Conservation (phyloP, 345 rosid genomes). For the Hypericum perforatum region DNA sequence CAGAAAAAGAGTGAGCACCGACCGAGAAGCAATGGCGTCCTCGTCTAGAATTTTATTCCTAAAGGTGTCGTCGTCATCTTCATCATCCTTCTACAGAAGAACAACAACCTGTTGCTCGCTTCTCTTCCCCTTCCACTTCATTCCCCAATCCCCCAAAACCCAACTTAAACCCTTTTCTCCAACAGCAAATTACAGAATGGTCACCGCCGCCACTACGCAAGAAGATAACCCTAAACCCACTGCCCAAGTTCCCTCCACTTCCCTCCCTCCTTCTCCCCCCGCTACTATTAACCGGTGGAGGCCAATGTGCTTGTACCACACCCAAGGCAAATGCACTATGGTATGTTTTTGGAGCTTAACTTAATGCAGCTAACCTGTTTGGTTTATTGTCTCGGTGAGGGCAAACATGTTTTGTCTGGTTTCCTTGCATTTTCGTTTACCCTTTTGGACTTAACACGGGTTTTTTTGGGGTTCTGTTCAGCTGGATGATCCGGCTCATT, state of each 20-base stretch:
- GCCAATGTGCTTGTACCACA: conserved; percentile 75
- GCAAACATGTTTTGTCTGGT: neutral
- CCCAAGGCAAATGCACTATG: conserved; percentile 78
- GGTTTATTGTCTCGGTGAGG: neutral
- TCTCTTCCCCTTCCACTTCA: conserved; percentile 9
- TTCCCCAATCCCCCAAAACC: conserved; percentile 5
- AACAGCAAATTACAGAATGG: conserved; percentile 1
- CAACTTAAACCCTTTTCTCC: conserved; percentile 6
- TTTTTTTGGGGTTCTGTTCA: conserved; percentile 17
- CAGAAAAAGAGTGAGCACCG: no score
- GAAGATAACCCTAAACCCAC: neutral
- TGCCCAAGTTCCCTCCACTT: conserved; percentile 8
- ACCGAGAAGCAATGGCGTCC: no score
- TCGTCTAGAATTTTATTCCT: no score
- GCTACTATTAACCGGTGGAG: conserved; percentile 33
- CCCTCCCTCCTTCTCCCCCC: conserved; percentile 21
- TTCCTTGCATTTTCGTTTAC: no score
- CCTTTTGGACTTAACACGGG: neutral
- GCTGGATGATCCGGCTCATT: conserved; percentile 64
- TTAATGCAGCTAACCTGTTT: no score
- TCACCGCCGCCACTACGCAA: conserved; percentile 6
- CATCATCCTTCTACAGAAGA: no score
- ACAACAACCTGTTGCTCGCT: neutral
- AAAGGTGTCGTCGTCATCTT: no score
- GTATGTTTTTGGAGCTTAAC: conserved; percentile 15